These are phyloP conservation scores for Phytophthora citrophthora DNA, from an alignment of 352 stramenopile genomes.

Conservation along the genomic window DNA sequence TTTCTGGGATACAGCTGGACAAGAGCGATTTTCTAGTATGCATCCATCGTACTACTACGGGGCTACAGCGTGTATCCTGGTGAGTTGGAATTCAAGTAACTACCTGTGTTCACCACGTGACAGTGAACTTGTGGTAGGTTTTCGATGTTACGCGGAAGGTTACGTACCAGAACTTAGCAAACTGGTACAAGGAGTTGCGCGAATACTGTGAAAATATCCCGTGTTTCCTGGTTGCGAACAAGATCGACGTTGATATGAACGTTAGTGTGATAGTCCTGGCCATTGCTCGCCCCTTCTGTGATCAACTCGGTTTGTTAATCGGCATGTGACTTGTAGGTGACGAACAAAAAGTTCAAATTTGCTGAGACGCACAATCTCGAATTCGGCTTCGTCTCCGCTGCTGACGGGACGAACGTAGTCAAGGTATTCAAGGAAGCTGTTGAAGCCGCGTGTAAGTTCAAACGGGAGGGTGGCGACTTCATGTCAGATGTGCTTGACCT, in stretches of 20 bases:
- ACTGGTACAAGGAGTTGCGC: conserved; percentile 93
- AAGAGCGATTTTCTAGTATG: conserved; percentile 96
- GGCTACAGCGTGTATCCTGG: conserved; percentile 94
- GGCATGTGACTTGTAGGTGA: conserved; percentile 72
- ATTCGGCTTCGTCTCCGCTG: conserved; percentile 95
- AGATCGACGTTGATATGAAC: conserved; percentile 96
- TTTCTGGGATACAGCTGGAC: conserved; percentile 96
- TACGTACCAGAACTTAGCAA: conserved; percentile 94
- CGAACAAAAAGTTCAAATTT: conserved; percentile 97
- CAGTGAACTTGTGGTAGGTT: conserved; percentile 42
- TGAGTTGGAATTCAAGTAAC: conserved; percentile 4
- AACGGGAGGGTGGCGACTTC: conserved; percentile 92
- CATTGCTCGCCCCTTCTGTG: not conserved
- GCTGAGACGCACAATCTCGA: conserved; percentile 93
- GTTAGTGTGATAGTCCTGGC: conserved; percentile 39
- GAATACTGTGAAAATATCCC: conserved; percentile 94
- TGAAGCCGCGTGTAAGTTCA: conserved; percentile 86
- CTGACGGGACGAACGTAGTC: conserved; percentile 96
- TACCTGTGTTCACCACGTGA: no score
- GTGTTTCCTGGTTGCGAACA: conserved; percentile 96
- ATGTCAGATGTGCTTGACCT: conserved; percentile 93
- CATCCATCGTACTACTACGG: conserved; percentile 96
- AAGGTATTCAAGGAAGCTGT: conserved; percentile 94
- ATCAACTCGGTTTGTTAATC: not conserved
- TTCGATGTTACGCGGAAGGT: conserved; percentile 97